phyloP scores from a whole-genome alignment of 106 monocot genomes.

The Dendrobium officinale region DNA sequence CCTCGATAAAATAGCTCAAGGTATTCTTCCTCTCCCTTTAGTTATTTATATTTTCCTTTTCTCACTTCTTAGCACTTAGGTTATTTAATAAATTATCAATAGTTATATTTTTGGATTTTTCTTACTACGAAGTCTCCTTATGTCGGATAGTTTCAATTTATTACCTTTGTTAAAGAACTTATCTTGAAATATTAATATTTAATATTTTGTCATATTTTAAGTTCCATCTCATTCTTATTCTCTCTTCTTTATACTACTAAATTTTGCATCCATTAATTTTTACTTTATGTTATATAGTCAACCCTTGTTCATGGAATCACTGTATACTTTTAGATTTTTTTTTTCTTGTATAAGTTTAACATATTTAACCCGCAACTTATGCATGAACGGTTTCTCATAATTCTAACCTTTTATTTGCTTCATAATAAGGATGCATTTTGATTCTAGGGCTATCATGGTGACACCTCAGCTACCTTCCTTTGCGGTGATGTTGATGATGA shows the following conservation, averaged over 20 bases:
- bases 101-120: neutral
- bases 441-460: conserved; percentile 90
- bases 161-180: neutral
- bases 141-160: neutral
- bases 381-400: neutral
- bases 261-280: neutral
- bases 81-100: too few relatives aligned
- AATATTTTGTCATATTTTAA: neutral
- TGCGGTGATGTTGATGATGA: conserved; percentile 78
- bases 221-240: neutral
- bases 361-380: neutral
- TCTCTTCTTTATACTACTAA: neutral
- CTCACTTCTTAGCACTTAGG: too few relatives aligned
- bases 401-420: conserved; percentile 3
- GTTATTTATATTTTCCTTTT: too few relatives aligned
- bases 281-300: neutral
- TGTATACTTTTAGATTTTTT: neutral
- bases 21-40: too few relatives aligned
- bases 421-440: conserved; percentile 4
- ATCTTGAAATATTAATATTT: neutral
- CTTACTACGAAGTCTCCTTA: neutral
- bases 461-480: conserved; percentile 91
- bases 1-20: too few relatives aligned
- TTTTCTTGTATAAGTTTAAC: neutral
- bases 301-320: neutral